These are phyloP conservation scores for Leccinum pseudoinsigne DNA, from an alignment of 1,284 basidiomycete species.

Conservation along the genomic window DNA sequence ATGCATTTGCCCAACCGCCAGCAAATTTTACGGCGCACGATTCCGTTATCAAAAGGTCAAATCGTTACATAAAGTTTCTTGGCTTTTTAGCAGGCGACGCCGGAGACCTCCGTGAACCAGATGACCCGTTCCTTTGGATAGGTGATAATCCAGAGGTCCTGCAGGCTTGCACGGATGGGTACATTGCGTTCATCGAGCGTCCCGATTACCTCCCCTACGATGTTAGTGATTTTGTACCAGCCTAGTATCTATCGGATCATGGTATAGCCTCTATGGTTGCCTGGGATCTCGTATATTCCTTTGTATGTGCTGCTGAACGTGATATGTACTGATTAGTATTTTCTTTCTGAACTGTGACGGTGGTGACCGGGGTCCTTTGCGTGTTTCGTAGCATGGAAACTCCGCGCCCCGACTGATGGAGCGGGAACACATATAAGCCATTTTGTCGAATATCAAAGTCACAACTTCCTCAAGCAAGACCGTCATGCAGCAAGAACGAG, in stretches of 20 bases:
- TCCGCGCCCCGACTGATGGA: not conserved
- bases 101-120: not conserved
- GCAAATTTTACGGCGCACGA: not conserved
- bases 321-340: not conserved
- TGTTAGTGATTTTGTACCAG: not conserved
- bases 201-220: not conserved
- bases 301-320: not conserved
- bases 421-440: too few species aligned
- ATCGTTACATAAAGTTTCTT: not conserved
- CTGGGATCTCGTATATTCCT: too few species aligned
- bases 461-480: too few species aligned
- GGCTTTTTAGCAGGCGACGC: not conserved
- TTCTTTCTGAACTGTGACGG: not conserved
- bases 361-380: not conserved
- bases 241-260: too few species aligned
- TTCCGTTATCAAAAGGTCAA: not conserved
- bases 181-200: not conserved
- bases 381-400: not conserved
- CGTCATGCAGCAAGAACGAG: not conserved
- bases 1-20: not conserved
- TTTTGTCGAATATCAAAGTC: too few species aligned
- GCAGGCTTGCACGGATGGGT: not conserved
- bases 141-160: not conserved
- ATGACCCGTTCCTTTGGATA: not conserved
- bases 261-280: too few species aligned